These are phyloP conservation scores for Castanea mollissima DNA, from an alignment of 306 rosid species.

Conservation along the genomic window DNA sequence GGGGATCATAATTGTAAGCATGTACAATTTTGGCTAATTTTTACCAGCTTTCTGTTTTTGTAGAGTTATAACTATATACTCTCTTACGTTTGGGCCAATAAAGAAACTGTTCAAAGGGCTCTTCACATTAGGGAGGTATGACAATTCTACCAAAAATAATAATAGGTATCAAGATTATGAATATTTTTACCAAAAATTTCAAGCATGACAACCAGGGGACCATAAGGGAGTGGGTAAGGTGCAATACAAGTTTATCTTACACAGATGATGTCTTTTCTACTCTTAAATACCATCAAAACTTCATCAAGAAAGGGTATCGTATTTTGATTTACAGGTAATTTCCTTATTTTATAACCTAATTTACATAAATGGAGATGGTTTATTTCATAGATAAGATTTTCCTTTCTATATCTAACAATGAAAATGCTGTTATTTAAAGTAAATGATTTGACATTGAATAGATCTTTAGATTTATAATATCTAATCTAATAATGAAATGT, in stretches of 20 bases:
- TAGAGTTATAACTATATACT: slow-evolving; percentile 2
- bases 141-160: background rate
- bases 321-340: slow-evolving; percentile 22
- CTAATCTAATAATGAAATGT: too few species aligned
- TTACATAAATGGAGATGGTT: background rate
- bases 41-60: background rate
- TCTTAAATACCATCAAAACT: slow-evolving; percentile 14
- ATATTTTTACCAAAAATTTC: background rate
- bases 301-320: slow-evolving; percentile 1
- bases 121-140: slow-evolving; percentile 22
- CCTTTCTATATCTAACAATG: too few species aligned
- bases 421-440: too few species aligned
- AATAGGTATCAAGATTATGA: too few species aligned
- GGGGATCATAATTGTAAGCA: background rate
- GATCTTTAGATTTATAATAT: too few species aligned
- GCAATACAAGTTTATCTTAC: slow-evolving; percentile 15
- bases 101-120: slow-evolving; percentile 11
- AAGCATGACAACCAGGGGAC: slow-evolving; percentile 27
- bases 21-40: background rate
- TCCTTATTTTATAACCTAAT: background rate
- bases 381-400: too few species aligned
- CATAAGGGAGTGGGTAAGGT: slow-evolving; percentile 20
- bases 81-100: slow-evolving; percentile 23
- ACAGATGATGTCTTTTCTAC: background rate
- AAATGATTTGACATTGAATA: too few species aligned